Conservation (phyloP, 2,329 filamentous ascomycete species). For the Pyrenophora tritici-repentis region DNA sequence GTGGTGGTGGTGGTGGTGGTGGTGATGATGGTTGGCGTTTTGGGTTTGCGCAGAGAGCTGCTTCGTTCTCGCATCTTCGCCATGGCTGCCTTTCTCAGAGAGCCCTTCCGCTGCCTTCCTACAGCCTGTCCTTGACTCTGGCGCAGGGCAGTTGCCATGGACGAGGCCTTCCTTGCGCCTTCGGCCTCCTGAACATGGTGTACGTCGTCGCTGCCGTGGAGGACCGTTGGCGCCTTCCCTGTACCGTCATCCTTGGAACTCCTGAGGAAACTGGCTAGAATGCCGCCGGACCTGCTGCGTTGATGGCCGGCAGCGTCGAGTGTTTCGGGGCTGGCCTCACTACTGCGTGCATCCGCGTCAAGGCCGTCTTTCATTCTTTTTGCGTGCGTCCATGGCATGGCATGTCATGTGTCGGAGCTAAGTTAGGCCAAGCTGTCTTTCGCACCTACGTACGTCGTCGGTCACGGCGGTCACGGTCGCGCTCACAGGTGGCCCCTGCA, state of each 20-base stretch:
- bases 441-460: conserved; percentile 4
- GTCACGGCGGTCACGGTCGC: background rate
- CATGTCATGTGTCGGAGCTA: conserved; percentile 18
- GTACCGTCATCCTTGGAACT: conserved; percentile 20
- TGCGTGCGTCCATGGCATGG: conserved; percentile 19
- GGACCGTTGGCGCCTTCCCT: conserved; percentile 38
- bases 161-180: conserved; percentile 22
- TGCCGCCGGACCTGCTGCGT: conserved; percentile 64
- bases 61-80: conserved; percentile 57
- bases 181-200: conserved; percentile 35
- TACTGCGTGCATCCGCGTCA: background rate
- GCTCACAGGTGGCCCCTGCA: conserved; percentile 9
- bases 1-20: conserved; percentile 16
- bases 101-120: conserved; percentile 73
- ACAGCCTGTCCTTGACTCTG: conserved; percentile 49
- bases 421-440: too few relatives aligned
- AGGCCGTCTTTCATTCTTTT: conserved; percentile 32
- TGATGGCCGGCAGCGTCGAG: conserved; percentile 17
- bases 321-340: conserved; percentile 10
- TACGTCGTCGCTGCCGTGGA: conserved; percentile 24
- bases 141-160: conserved; percentile 48
- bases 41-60: conserved; percentile 34
- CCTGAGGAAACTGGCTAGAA: conserved; percentile 61
- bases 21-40: conserved; percentile 22
- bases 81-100: conserved; percentile 83